Percentiles rank a stretch among this genome's conserved stretches.
Conservation (phyloP, 2,329 filamentous ascomycete species). For the Domatiomyces catenatus region DNA sequence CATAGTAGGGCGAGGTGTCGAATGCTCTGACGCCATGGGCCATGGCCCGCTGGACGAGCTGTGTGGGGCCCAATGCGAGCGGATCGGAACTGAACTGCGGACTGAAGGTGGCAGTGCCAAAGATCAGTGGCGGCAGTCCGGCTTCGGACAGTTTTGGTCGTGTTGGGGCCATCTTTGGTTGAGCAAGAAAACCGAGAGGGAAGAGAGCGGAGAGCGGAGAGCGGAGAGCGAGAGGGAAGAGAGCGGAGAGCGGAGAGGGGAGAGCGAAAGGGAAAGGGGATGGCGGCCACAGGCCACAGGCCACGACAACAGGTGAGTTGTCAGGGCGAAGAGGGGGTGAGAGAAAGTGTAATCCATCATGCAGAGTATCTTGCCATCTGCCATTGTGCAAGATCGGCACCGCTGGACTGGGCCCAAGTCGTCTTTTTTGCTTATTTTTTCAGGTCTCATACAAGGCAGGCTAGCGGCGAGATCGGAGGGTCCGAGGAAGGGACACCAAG, state of each 20-base stretch:
- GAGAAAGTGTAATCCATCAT: not conserved
- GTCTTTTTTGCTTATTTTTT: too few species aligned
- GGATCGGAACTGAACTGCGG: constrained; percentile 33
- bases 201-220: too few species aligned
- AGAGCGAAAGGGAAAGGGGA: not conserved
- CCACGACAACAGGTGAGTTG: not conserved
- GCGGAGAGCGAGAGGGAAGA: constrained; percentile 1
- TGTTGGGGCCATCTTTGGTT: not conserved
- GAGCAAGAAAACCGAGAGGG: not conserved
- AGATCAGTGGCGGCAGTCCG: constrained; percentile 29
- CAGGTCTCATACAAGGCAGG: too few species aligned
- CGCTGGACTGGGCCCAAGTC: too few species aligned
- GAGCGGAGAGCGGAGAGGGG: not conserved
- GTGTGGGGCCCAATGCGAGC: constrained; percentile 33
- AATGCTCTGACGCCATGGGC: constrained; percentile 35
- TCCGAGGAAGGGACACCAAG: too few species aligned
- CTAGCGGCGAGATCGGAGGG: too few species aligned
- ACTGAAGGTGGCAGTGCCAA: constrained; percentile 37
- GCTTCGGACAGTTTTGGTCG: constrained; percentile 22
- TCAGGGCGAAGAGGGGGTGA: not conserved
- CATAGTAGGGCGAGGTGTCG: constrained; percentile 41
- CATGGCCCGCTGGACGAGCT: constrained; percentile 33
- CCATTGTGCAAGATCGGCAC: not conserved
- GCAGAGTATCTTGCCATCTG: not conserved
- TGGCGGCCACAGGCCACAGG: not conserved